Evolutionary conservation across 768 basidiomycete genomes (phyloP).

Genomic region (Xerocomellus intermedius): DNA sequence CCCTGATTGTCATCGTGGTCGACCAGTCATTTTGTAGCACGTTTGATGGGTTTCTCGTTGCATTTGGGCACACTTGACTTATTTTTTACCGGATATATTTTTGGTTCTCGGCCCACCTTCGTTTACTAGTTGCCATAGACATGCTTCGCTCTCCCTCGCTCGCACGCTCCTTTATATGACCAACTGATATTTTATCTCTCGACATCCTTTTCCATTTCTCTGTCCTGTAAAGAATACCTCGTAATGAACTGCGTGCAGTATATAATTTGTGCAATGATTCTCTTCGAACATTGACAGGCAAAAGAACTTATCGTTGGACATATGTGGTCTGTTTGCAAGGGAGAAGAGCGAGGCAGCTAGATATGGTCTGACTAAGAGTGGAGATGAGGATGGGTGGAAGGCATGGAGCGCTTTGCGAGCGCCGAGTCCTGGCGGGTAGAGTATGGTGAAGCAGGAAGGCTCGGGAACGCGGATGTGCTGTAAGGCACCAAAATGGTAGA

Average conservation of each 20-base stretch:
- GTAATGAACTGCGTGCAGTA: background rate
- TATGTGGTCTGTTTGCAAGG: too few relatives aligned
- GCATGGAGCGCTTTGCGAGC: too few relatives aligned
- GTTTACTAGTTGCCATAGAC: background rate
- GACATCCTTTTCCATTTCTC: background rate
- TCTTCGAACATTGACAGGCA: background rate
- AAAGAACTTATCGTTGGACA: too few relatives aligned
- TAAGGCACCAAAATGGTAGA: too few relatives aligned
- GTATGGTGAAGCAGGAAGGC: too few relatives aligned
- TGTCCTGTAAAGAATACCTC: slow-evolving; percentile 7
- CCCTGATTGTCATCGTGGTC: background rate
- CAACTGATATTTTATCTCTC: slow-evolving; percentile 6
- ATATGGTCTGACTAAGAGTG: too few relatives aligned
- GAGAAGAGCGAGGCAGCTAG: too few relatives aligned
- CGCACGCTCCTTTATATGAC: slow-evolving; percentile 11
- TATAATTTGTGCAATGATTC: background rate
- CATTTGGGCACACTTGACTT: background rate
- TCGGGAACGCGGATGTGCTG: too few relatives aligned
- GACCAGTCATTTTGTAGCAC: background rate
- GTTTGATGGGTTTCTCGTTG: slow-evolving; percentile 1
- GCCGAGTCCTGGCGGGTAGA: too few relatives aligned
- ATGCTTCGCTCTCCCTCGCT: background rate
- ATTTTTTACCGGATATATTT: background rate
- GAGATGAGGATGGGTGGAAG: too few relatives aligned
- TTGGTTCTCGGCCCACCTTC: background rate